Percentiles rank a stretch among this genome's conserved stretches.
These are phyloP conservation scores for Alternaria sp. DNA, from an alignment of 2,329 filamentous ascomycete genomes.

Conservation along the genomic window DNA sequence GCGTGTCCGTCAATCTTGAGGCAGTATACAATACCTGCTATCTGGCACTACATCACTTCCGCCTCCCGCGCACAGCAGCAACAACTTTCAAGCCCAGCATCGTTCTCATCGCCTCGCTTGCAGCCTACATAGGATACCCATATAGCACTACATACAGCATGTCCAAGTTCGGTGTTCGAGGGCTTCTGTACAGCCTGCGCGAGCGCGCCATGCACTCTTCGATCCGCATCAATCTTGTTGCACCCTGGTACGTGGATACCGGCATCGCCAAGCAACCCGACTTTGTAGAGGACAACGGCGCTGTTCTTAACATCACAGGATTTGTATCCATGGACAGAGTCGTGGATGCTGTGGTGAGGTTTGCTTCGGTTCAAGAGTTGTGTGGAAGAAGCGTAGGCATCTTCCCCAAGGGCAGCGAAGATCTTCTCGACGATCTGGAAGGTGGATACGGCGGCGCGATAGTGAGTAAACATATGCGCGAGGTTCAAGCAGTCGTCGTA, in stretches of 20 bases:
- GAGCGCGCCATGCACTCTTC: slow-evolving; percentile 18
- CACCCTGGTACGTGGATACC: slow-evolving; percentile 37
- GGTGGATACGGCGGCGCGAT: slow-evolving; percentile 17
- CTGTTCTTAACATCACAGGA: slow-evolving; percentile 17
- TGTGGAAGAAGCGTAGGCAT: slow-evolving; percentile 26
- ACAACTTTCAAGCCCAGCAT: slow-evolving; percentile 24
- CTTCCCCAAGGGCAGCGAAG: slow-evolving; percentile 21
- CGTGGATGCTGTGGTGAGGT: slow-evolving; percentile 24
- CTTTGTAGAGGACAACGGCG: slow-evolving; percentile 16
- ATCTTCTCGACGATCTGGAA: slow-evolving; percentile 31
- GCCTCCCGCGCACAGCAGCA: slow-evolving; percentile 17
- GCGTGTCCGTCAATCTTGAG: slow-evolving; percentile 29
- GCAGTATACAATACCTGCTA: slow-evolving; percentile 33
- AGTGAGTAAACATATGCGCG: slow-evolving; percentile 13
- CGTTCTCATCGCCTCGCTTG: slow-evolving; percentile 30
- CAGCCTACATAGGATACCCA: slow-evolving; percentile 32
- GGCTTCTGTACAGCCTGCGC: slow-evolving; percentile 30
- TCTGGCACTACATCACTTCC: slow-evolving; percentile 36
- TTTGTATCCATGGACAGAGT: slow-evolving; percentile 29
- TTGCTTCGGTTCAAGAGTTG: slow-evolving; percentile 19
- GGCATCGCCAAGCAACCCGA: slow-evolving; percentile 18
- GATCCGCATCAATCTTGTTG: slow-evolving; percentile 34
- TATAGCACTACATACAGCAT: slow-evolving; percentile 31
- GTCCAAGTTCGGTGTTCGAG: slow-evolving; percentile 38
- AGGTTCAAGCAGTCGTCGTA: not conserved